Conservation (phyloP, 2,329 filamentous ascomycete genomes). For the Ilyonectria robusta region DNA sequence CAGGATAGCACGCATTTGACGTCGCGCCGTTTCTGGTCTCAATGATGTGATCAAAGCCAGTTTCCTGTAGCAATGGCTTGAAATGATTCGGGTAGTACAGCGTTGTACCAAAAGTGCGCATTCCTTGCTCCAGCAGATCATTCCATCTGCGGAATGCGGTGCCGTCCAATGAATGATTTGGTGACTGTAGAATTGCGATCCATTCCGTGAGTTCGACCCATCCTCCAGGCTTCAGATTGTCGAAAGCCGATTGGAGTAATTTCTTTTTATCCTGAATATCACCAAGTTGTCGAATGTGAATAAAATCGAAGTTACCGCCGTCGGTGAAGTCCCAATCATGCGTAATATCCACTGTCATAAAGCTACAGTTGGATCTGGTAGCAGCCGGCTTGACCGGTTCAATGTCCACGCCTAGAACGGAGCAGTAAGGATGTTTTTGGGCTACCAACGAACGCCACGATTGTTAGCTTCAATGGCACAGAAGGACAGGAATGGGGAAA, state of each 20-base stretch:
- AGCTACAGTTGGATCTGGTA: constrained; percentile 38
- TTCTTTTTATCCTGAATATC: constrained; percentile 36
- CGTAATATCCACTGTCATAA: constrained; percentile 36
- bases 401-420: constrained; percentile 41
- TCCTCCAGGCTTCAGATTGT: constrained; percentile 42
- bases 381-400: constrained; percentile 35
- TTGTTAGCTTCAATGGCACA: constrained; percentile 27
- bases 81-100: constrained; percentile 33
- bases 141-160: constrained; percentile 42
- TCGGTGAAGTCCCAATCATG: constrained; percentile 38
- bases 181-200: constrained; percentile 42
- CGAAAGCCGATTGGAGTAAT: constrained; percentile 34
- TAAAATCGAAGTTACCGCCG: constrained; percentile 37
- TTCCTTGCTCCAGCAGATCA: constrained; percentile 39
- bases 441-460: constrained; percentile 23
- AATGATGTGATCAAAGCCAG: constrained; percentile 38
- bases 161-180: constrained; percentile 40
- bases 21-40: constrained; percentile 42
- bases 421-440: constrained; percentile 39
- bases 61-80: constrained; percentile 35
- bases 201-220: constrained; percentile 46
- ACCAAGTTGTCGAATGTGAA: constrained; percentile 39
- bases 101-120: constrained; percentile 36
- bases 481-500: not conserved
- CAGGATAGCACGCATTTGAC: constrained; percentile 45